phyloP scores from a whole-genome alignment of 257 asterid genomes.

The Rubia yunnanensis region DNA sequence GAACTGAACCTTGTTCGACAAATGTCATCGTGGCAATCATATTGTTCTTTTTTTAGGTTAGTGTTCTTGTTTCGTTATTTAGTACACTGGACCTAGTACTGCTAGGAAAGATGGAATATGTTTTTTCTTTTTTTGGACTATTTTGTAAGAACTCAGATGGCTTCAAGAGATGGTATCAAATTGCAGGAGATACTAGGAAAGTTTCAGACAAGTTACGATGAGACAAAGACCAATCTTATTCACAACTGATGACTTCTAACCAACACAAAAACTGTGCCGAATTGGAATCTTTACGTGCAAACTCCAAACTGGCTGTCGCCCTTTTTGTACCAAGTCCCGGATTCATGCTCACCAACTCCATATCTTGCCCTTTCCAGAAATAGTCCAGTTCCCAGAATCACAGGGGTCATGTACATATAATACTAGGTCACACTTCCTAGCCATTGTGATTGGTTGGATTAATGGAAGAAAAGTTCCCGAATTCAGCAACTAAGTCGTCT shows the following conservation, averaged over 20 bases:
- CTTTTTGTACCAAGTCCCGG: background rate
- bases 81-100: too few species aligned
- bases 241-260: background rate
- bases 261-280: background rate
- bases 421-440: background rate
- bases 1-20: too few species aligned
- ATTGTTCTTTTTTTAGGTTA: too few species aligned
- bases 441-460: background rate
- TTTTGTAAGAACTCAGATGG: too few species aligned
- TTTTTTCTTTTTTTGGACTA: too few species aligned
- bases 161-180: background rate
- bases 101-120: too few species aligned
- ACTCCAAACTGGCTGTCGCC: background rate
- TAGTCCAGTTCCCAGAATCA: background rate
- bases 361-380: background rate
- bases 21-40: too few species aligned
- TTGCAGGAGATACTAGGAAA: background rate
- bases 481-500: constrained; percentile 5
- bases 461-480: constrained; percentile 22
- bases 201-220: background rate
- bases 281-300: background rate
- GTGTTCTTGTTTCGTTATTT: too few species aligned
- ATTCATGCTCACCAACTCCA: background rate
- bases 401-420: background rate
- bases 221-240: background rate